These are phyloP conservation scores for Eucalyptus shirleyi DNA, from an alignment of 345 rosid species.

Conservation along the genomic window DNA sequence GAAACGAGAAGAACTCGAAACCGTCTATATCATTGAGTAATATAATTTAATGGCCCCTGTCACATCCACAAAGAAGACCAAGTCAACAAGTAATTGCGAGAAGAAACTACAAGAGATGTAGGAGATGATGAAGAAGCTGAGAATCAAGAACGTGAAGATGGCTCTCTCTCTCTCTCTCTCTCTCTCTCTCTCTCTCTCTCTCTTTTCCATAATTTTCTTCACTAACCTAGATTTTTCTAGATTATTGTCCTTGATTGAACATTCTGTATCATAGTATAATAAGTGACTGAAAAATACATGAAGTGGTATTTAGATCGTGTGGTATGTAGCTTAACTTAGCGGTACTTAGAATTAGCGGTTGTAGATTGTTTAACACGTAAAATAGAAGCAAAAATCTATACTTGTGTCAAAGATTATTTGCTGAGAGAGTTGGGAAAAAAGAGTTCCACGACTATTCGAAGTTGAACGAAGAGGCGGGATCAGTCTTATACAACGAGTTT, in stretches of 20 bases:
- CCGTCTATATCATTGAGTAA: background rate
- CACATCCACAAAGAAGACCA: slow-evolving; percentile 23
- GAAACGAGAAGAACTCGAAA: background rate
- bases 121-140: slow-evolving; percentile 41
- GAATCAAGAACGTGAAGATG: slow-evolving; percentile 49
- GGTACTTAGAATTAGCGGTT: background rate
- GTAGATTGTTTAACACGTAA: background rate
- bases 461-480: background rate
- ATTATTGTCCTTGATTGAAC: background rate
- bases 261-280: background rate
- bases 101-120: slow-evolving; percentile 58
- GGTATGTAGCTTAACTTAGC: background rate
- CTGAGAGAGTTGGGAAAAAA: background rate
- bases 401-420: background rate
- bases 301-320: background rate
- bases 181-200: too few species aligned
- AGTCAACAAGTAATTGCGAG: slow-evolving; percentile 18
- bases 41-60: background rate
- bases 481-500: background rate
- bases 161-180: background rate
- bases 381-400: background rate
- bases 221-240: background rate
- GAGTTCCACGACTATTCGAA: background rate
- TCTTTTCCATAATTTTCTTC: background rate
- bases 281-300: background rate